Base-by-base conservation (phyloP, 345 rosid genomes). In the Jatropha curcas region DNA sequence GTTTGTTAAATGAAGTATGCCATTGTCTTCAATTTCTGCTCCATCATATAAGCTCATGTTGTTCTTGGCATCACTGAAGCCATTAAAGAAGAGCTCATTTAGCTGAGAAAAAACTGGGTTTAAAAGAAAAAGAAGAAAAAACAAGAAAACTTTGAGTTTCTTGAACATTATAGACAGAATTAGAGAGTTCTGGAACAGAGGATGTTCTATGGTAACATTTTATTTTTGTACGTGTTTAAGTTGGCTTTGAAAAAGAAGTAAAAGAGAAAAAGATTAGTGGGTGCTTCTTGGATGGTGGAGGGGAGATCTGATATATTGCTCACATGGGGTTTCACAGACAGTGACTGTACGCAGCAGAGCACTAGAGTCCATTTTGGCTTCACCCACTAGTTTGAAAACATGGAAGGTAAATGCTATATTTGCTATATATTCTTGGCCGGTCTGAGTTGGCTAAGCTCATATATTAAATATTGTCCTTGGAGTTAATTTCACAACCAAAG, bases 1-100 rank as follows among this genome's bases (percentile, higher is more conserved):
- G 76, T 89, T 76, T 0, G 98, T 94, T 61, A 94, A 84, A 60
- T 76, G 73, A 34, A 94, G 84, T 46, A 87, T 10, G 64, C 98
- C 98, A 50, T 82, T 78, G 27, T 58, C 20, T 27, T 75, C 78
- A 64, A 94, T 75, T 75, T 76, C 83, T 35, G 97, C 86, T 50
- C 52, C 87, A 53, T 89, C 92, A 24, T 70, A 67, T 25, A 92
- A 24, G 82, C 52, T 84, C 51, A 89, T 65, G 76, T 82, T 84
- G 79, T n/a, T 22, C 51, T 48, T 52, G 34, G 50, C 64, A 48
- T 41, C 34, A 2, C 27, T 5, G 45, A 75, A 74, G 1, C 82
- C 76, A 17, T 55, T 35, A 39, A 69, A 75, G 66, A 52, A 79
- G 57, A 79, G 65, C 20, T 70, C 57, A 20, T 37, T 41, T 11